phyloP scores from a whole-genome alignment of 2,329 filamentous ascomycete species.

The Neonectria punicea region DNA sequence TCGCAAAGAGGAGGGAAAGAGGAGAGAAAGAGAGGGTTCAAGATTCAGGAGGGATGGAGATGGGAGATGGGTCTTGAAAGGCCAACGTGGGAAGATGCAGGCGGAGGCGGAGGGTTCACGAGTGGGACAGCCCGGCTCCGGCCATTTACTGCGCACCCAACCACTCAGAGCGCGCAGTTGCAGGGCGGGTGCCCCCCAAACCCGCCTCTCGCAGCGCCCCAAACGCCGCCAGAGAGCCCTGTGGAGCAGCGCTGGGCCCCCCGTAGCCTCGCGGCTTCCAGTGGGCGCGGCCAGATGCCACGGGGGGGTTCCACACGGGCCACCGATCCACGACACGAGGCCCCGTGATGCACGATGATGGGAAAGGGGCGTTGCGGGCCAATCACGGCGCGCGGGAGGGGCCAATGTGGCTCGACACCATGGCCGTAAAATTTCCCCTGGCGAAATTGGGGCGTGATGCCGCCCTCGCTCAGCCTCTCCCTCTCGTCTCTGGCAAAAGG shows the following conservation, averaged over 20 bases:
- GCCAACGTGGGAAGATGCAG: constrained; percentile 44
- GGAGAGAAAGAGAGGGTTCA: constrained; percentile 25
- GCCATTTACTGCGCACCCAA: constrained; percentile 11
- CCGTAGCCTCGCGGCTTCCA: not conserved
- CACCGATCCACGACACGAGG: constrained; percentile 42
- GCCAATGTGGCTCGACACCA: constrained; percentile 41
- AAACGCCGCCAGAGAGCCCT: not conserved
- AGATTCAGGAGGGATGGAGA: constrained; percentile 38
- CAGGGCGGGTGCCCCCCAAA: not conserved
- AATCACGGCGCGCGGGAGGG: constrained; percentile 34
- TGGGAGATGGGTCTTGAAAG: constrained; percentile 39
- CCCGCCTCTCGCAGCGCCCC: not conserved
- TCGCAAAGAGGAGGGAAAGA: constrained; percentile 20
- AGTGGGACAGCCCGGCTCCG: constrained; percentile 27
- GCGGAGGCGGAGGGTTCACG: constrained; percentile 27
- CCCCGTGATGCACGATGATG: constrained; percentile 33
- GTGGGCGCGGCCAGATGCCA: constrained; percentile 1
- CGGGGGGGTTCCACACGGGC: constrained; percentile 21
- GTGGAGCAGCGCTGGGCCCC: not conserved
- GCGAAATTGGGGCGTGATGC: constrained; percentile 35
- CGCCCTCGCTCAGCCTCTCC: not conserved
- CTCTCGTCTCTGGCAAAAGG: not conserved
- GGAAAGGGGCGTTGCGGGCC: constrained; percentile 34
- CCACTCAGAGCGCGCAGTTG: not conserved
- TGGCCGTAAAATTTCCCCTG: constrained; percentile 35